phyloP scores from a whole-genome alignment of 164 flowering plant species.

The Vitis rupestris region DNA sequence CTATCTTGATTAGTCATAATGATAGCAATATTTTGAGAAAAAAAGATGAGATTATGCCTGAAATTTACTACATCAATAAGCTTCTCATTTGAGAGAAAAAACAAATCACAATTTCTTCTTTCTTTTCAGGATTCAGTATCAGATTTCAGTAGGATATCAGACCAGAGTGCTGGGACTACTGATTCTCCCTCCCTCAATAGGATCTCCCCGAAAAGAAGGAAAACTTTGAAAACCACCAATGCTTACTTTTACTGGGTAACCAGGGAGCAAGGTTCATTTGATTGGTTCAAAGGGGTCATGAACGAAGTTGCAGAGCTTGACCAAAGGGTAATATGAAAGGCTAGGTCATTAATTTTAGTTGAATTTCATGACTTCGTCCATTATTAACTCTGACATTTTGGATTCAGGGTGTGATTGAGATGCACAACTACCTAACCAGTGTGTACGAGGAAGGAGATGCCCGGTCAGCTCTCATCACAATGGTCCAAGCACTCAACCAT shows the following conservation, averaged over 20 bases:
- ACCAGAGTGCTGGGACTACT: slow-evolving; percentile 43
- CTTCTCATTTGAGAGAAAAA: no score
- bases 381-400: slow-evolving; percentile 6
- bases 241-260: slow-evolving; percentile 99
- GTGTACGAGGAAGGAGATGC: slow-evolving; percentile 99
- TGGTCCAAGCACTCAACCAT: slow-evolving; percentile 98
- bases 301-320: slow-evolving; percentile 94
- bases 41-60: not conserved
- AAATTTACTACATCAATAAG: not conserved
- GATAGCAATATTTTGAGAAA: no score
- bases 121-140: slow-evolving; percentile 53
- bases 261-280: slow-evolving; percentile 98
- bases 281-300: slow-evolving; percentile 99
- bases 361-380: not conserved
- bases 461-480: slow-evolving; percentile 96
- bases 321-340: slow-evolving; percentile 56
- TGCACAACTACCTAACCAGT: slow-evolving; percentile 98
- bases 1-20: no score
- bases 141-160: slow-evolving; percentile 48
- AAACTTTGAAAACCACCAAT: slow-evolving; percentile 77
- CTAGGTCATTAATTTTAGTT: not conserved
- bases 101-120: not conserved
- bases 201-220: slow-evolving; percentile 55
- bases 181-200: slow-evolving; percentile 32
- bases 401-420: slow-evolving; percentile 86